These are phyloP conservation scores for Nemania serpens DNA, from an alignment of 2,329 filamentous ascomycete species.

Conservation along the genomic window DNA sequence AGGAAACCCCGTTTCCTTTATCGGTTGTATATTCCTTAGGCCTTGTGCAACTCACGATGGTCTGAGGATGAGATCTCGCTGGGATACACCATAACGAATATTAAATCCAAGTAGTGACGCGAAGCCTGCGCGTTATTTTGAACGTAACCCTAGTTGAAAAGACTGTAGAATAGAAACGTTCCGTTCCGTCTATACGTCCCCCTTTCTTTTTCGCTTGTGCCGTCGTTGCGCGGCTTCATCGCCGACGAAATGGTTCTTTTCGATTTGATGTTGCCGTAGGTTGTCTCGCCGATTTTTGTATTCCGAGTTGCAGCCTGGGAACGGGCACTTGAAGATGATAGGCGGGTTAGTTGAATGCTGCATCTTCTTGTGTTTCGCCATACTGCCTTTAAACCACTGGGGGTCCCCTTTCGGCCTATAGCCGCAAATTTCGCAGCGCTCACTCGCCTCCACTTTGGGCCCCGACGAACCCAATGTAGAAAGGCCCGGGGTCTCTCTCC, in stretches of 20 bases:
- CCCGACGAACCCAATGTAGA: conserved; percentile 29
- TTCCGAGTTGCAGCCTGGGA: conserved; percentile 57
- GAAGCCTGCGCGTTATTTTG: conserved; percentile 15
- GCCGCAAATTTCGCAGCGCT: conserved; percentile 56
- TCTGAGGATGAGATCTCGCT: background rate
- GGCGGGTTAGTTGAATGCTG: conserved; percentile 56
- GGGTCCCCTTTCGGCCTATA: conserved; percentile 61
- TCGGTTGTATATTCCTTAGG: conserved; percentile 9
- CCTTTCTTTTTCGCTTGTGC: conserved; percentile 53
- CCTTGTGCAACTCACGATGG: background rate
- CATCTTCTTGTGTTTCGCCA: conserved; percentile 62
- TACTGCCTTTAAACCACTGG: conserved; percentile 63
- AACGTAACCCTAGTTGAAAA: conserved; percentile 6
- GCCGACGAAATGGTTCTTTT: conserved; percentile 60
- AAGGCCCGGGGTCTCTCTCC: conserved; percentile 17
- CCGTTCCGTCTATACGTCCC: conserved; percentile 12
- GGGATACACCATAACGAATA: conserved; percentile 7
- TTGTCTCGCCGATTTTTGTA: conserved; percentile 63
- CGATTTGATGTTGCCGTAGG: conserved; percentile 59
- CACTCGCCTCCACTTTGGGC: conserved; percentile 49
- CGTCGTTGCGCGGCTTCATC: conserved; percentile 45
- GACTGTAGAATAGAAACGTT: conserved; percentile 4
- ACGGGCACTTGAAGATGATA: conserved; percentile 58
- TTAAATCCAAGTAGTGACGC: conserved; percentile 15
- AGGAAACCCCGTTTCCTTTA: conserved; percentile 13